Conservation (phyloP, 1,284 basidiomycete genomes). For the Melampsora larici-populina region DNA sequence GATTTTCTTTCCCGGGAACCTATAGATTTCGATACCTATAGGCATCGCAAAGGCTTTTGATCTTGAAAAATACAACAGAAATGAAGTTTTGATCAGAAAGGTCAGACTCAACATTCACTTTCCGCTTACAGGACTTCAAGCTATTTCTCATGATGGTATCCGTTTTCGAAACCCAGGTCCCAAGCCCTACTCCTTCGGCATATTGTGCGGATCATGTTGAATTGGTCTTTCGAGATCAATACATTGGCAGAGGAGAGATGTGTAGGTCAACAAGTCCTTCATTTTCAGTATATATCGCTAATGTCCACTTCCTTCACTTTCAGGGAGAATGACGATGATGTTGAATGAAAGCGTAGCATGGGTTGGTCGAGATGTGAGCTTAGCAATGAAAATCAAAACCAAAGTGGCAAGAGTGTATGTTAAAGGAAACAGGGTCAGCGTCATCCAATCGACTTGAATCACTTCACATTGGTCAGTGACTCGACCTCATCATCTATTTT, state of each 20-base stretch:
- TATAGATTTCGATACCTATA: conserved; percentile 35
- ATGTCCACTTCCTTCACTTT: conserved; percentile 57
- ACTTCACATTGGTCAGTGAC: conserved; percentile 24
- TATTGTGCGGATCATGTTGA: conserved; percentile 77
- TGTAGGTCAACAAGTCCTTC: conserved; percentile 64
- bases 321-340: conserved; percentile 46
- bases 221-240: conserved; percentile 84
- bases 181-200: conserved; percentile 54
- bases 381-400: conserved; percentile 39
- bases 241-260: conserved; percentile 87
- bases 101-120: neutral
- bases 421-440: conserved; percentile 39
- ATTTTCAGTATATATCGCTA: conserved; percentile 63
- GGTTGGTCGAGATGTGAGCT: conserved; percentile 35
- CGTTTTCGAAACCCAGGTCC: conserved; percentile 4
- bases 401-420: conserved; percentile 39
- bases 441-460: conserved; percentile 24
- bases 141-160: neutral
- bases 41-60: conserved; percentile 39
- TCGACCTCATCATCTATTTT: conserved; percentile 43
- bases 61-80: conserved; percentile 33
- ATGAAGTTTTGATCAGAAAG: conserved; percentile 39
- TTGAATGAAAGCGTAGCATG: conserved; percentile 41
- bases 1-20: neutral
- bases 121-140: neutral